Percentiles rank a stretch among this genome's conserved stretches.
Conservation (phyloP, 1,284 basidiomycete species). For the Pascua sp. region DNA sequence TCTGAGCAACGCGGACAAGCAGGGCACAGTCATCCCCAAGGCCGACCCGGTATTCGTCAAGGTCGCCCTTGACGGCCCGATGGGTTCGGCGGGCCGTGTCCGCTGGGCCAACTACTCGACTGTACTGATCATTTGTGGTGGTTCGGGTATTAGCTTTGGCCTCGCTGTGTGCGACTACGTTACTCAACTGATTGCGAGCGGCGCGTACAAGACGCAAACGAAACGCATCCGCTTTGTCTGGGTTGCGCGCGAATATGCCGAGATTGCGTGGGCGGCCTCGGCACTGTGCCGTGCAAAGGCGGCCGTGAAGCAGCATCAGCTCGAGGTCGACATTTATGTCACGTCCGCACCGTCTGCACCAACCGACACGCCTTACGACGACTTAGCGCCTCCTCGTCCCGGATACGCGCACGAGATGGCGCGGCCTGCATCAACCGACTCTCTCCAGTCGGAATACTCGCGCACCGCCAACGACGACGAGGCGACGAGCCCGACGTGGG, state of each 20-base stretch:
- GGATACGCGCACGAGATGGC: slow-evolving; percentile 41
- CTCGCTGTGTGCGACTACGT: slow-evolving; percentile 68
- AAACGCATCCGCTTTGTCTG: slow-evolving; percentile 73
- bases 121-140: slow-evolving; percentile 69
- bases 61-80: slow-evolving; percentile 70
- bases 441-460: slow-evolving; percentile 9
- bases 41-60: slow-evolving; percentile 51
- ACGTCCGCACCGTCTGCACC: slow-evolving; percentile 53
- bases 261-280: slow-evolving; percentile 76
- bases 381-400: slow-evolving; percentile 51
- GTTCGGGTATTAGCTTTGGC: slow-evolving; percentile 75
- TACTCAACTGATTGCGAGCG: slow-evolving; percentile 60
- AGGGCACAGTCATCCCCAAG: slow-evolving; percentile 22
- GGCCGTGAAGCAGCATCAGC: slow-evolving; percentile 57
- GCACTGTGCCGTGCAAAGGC: slow-evolving; percentile 65
- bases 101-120: slow-evolving; percentile 65
- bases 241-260: slow-evolving; percentile 78
- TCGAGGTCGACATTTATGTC: slow-evolving; percentile 77
- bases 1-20: slow-evolving; percentile 15
- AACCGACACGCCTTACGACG: slow-evolving; percentile 1
- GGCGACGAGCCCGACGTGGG: slow-evolving; percentile 18
- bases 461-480: neutral
- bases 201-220: slow-evolving; percentile 53
- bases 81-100: slow-evolving; percentile 67
- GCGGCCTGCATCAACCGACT: slow-evolving; percentile 46